Evolutionary conservation across 441 rosid genomes (phyloP).

Genomic region (Aquilaria agallochum): DNA sequence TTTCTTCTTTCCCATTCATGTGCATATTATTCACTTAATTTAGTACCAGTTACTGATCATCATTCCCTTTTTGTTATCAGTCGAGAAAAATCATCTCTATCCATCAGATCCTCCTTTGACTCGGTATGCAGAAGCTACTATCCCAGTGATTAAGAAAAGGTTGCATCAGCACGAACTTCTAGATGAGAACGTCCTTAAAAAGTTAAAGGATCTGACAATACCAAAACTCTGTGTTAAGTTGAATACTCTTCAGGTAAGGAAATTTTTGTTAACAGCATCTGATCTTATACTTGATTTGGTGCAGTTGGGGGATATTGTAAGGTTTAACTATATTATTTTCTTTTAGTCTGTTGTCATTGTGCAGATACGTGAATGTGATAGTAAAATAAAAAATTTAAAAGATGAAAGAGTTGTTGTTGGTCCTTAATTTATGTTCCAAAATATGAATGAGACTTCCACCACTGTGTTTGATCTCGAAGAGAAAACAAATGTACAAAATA

Average conservation of each 20-base stretch:
- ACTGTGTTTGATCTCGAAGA: too few relatives aligned
- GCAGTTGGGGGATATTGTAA: too few relatives aligned
- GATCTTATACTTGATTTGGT: conserved; percentile 3
- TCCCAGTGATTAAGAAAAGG: conserved; percentile 73
- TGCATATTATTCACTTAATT: neutral
- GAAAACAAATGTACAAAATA: too few relatives aligned
- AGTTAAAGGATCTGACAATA: conserved; percentile 64
- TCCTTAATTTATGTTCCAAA: too few relatives aligned
- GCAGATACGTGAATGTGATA: too few relatives aligned
- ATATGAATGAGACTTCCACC: too few relatives aligned
- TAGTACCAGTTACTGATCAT: conserved; percentile 18
- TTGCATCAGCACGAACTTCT: conserved; percentile 41
- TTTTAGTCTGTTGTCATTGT: too few relatives aligned
- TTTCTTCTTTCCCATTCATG: neutral
- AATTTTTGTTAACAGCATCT: neutral
- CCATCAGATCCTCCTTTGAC: conserved; percentile 94
- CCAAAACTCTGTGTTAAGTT: conserved; percentile 88
- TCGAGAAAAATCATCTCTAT: conserved; percentile 71
- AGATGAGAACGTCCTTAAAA: conserved; percentile 47
- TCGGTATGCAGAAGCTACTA: conserved; percentile 72
- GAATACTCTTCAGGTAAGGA: conserved; percentile 87
- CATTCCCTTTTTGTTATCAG: conserved; percentile 43
- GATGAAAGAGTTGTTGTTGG: too few relatives aligned
- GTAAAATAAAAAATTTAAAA: too few relatives aligned
- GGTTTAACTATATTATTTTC: neutral